Evolutionary conservation across 1,284 basidiomycete species (phyloP).

Genomic region (Microbotryum violaceum): DNA sequence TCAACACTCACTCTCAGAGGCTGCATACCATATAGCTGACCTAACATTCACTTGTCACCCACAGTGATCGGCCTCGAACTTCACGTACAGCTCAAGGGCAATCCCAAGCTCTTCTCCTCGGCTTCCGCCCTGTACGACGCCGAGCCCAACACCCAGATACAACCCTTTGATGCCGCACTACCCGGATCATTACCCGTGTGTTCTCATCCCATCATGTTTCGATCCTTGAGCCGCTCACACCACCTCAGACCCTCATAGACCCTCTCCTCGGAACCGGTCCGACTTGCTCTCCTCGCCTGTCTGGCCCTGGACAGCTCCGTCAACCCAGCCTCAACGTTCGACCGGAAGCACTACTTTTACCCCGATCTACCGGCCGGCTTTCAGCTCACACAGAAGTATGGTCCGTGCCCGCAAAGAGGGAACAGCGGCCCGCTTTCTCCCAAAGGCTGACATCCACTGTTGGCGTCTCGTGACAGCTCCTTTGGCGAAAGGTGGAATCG

Average conservation of each 20-base stretch:
- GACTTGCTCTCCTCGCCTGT: constrained; percentile 72
- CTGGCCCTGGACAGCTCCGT: constrained; percentile 69
- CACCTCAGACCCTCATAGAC: constrained; percentile 46
- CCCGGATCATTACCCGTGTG: constrained; percentile 85
- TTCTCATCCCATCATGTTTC: constrained; percentile 10
- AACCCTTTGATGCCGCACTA: constrained; percentile 78
- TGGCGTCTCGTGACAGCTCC: constrained; percentile 51
- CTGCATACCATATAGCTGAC: not conserved
- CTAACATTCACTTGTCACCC: not conserved
- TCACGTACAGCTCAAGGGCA: constrained; percentile 85
- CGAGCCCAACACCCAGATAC: constrained; percentile 67
- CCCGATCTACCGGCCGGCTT: constrained; percentile 88
- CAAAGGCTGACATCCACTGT: not conserved
- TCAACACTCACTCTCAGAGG: not conserved
- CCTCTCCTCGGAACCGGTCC: constrained; percentile 70
- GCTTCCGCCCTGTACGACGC: constrained; percentile 51
- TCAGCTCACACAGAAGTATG: constrained; percentile 94
- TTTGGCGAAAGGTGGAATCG: constrained; percentile 61
- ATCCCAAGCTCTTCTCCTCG: constrained; percentile 79
- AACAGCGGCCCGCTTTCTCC: too few species aligned
- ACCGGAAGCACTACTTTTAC: constrained; percentile 98
- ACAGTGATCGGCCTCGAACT: constrained; percentile 88
- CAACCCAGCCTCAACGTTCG: constrained; percentile 50
- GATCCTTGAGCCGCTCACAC: not conserved
- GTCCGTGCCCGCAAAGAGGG: constrained; percentile 43